These are phyloP conservation scores for Ascochyta koolunga DNA, from an alignment of 2,329 filamentous ascomycete species.

Conservation along the genomic window DNA sequence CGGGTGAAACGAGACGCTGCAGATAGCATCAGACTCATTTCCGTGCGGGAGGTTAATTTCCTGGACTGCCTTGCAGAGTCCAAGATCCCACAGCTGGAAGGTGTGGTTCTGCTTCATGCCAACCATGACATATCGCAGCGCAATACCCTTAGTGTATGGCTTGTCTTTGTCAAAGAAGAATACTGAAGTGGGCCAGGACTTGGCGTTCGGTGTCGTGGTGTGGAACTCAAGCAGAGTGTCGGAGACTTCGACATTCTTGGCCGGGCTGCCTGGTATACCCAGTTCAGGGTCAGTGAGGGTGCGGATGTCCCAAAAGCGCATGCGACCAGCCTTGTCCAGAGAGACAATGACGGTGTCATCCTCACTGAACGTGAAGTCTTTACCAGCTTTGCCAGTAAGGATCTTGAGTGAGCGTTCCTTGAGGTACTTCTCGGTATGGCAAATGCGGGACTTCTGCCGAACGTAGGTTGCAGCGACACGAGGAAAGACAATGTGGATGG, in stretches of 20 bases:
- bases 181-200: constrained; percentile 96
- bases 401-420: constrained; percentile 90
- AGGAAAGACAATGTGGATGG: constrained; percentile 84
- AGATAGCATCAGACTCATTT: constrained; percentile 96
- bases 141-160: constrained; percentile 87
- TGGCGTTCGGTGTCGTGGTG: constrained; percentile 85
- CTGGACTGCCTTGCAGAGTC: constrained; percentile 91
- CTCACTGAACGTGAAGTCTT: constrained; percentile 97
- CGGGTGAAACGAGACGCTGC: constrained; percentile 93
- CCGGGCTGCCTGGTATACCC: constrained; percentile 50
- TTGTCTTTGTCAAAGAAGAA: constrained; percentile 95
- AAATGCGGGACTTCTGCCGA: constrained; percentile 61
- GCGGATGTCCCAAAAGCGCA: constrained; percentile 98
- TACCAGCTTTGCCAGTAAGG: constrained; percentile 95
- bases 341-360: constrained; percentile 95
- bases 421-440: constrained; percentile 87
- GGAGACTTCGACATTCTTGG: constrained; percentile 73
- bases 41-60: constrained; percentile 96
- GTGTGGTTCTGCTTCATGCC: constrained; percentile 99
- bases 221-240: constrained; percentile 85
- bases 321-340: constrained; percentile 91
- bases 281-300: constrained; percentile 66
- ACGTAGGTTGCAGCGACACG: constrained; percentile 61
- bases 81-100: constrained; percentile 97
- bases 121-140: constrained; percentile 92